These are phyloP conservation scores for Cynara cardunculus DNA, from an alignment of 129 eudicot species.

Conservation along the genomic window DNA sequence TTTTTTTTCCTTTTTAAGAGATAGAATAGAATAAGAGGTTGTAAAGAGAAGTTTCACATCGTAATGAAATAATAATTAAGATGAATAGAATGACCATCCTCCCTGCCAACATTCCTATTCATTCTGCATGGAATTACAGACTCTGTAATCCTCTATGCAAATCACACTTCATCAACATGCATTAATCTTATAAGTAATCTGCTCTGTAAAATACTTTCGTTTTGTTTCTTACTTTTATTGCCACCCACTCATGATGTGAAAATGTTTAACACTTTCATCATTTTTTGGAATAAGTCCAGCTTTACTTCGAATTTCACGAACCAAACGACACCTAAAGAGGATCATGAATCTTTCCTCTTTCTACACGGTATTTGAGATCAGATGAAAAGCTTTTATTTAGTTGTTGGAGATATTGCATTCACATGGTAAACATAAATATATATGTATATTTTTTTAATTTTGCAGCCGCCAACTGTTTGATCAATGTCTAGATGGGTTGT, in stretches of 20 bases:
- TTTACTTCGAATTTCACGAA: too few species aligned
- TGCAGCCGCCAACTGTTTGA: not conserved
- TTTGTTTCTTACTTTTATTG: not conserved
- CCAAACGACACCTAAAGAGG: not conserved
- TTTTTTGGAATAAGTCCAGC: not conserved
- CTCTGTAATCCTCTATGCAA: not conserved
- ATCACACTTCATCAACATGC: not conserved
- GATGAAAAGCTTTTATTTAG: not conserved
- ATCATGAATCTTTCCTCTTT: not conserved
- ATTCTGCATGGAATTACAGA: not conserved
- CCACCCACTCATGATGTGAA: not conserved
- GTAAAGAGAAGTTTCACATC: too few species aligned
- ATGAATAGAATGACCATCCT: not conserved
- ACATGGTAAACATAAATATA: not conserved
- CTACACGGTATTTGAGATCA: not conserved
- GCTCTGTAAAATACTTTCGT: not conserved
- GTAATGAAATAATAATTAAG: too few species aligned
- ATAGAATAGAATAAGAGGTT: too few species aligned
- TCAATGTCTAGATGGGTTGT: conserved; percentile 7
- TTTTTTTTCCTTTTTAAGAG: too few species aligned
- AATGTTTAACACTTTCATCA: not conserved
- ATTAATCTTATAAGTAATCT: not conserved
- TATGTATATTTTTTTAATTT: not conserved
- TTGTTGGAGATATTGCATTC: not conserved
- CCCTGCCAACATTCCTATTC: not conserved